These are phyloP conservation scores for Acephala macrosclerotiorum DNA, from an alignment of 2,329 filamentous ascomycete genomes.

Conservation along the genomic window DNA sequence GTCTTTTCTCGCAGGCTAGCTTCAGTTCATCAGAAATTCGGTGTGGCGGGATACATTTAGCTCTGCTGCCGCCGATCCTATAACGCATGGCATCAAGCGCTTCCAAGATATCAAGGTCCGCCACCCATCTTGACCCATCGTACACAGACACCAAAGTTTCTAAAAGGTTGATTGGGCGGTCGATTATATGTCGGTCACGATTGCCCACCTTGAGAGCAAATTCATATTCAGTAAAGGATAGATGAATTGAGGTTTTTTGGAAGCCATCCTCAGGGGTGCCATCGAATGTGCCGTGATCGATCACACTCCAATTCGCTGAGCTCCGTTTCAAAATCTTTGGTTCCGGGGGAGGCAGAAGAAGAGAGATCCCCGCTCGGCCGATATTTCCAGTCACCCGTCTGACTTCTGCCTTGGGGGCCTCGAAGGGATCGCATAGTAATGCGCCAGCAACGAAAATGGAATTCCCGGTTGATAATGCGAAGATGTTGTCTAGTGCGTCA, in stretches of 20 bases:
- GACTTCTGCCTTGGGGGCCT: constrained; percentile 19
- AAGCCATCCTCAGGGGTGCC: constrained; percentile 20
- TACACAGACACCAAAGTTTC: constrained; percentile 36
- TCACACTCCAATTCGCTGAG: constrained; percentile 21
- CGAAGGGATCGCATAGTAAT: constrained; percentile 36
- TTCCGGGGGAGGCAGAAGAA: constrained; percentile 24
- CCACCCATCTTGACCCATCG: constrained; percentile 36
- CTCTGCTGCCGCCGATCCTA: not conserved
- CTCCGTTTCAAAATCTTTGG: constrained; percentile 16
- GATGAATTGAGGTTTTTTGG: constrained; percentile 29
- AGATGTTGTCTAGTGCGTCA: constrained; percentile 2
- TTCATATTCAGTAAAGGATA: constrained; percentile 33
- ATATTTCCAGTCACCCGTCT: constrained; percentile 36
- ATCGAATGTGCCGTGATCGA: constrained; percentile 25
- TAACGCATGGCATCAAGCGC: constrained; percentile 12
- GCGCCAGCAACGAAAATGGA: constrained; percentile 37
- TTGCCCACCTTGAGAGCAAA: constrained; percentile 22
- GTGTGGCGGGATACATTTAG: not conserved
- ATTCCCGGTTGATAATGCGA: constrained; percentile 39
- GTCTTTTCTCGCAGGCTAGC: not conserved
- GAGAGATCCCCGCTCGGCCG: constrained; percentile 24
- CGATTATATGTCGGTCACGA: constrained; percentile 23
- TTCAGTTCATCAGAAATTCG: not conserved
- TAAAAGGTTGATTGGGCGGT: constrained; percentile 30
- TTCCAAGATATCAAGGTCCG: constrained; percentile 35